Conservation (phyloP, 225 moss, liverwort and hornwort species). For the Straminergon stramineum region DNA sequence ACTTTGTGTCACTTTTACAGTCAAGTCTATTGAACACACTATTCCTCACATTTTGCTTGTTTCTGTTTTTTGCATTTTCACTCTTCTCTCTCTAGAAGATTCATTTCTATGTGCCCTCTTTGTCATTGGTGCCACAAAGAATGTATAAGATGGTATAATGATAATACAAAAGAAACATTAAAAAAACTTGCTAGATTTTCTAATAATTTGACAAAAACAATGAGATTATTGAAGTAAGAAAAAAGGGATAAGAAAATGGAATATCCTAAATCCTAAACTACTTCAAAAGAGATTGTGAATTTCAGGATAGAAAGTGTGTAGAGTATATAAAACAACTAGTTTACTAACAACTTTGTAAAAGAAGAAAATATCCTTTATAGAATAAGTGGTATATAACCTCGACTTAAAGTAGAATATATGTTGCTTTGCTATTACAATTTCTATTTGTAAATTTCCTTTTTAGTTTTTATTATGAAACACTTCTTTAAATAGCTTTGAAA, state of each 20-base stretch:
- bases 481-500: too few species aligned
- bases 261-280: background rate
- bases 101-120: background rate
- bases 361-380: too few species aligned
- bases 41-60: background rate
- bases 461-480: too few species aligned
- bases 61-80: background rate
- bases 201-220: background rate
- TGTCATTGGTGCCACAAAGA: background rate
- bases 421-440: too few species aligned
- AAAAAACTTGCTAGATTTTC: background rate
- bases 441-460: too few species aligned
- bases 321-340: too few species aligned
- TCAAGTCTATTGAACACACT: background rate
- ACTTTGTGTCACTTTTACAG: fast-evolving
- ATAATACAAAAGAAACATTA: background rate
- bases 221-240: background rate
- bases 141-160: background rate
- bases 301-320: background rate
- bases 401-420: too few species aligned
- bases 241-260: background rate
- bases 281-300: background rate
- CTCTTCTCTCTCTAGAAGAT: too few species aligned
- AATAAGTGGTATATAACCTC: too few species aligned
- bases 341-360: too few species aligned